phyloP scores from a whole-genome alignment of 164 flowering plant genomes.

The Saururus chinensis region DNA sequence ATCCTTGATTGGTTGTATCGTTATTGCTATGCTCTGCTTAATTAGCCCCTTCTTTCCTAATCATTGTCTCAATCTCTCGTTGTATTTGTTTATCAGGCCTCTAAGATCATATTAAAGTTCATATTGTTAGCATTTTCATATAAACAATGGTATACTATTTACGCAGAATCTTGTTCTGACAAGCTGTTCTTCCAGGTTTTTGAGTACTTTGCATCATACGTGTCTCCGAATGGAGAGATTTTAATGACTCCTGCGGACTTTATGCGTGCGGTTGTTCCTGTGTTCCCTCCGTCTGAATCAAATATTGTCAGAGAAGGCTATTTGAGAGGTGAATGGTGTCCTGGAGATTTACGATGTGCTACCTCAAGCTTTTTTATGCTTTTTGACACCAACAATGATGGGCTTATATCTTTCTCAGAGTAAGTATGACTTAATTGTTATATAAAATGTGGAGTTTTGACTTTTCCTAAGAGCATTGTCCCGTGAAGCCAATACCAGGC shows the following conservation, averaged over 20 bases:
- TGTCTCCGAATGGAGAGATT: slow-evolving; percentile 47
- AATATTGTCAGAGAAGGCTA: slow-evolving; percentile 64
- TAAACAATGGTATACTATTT: too few relatives aligned
- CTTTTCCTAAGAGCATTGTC: too few relatives aligned
- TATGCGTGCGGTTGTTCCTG: slow-evolving; percentile 95
- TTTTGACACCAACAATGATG: slow-evolving; percentile 79
- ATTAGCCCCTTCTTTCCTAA: too few relatives aligned
- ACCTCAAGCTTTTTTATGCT: slow-evolving; percentile 85
- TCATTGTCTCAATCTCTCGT: too few relatives aligned
- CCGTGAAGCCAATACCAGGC: too few relatives aligned
- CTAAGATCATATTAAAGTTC: too few relatives aligned
- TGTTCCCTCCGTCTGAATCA: slow-evolving; percentile 92
- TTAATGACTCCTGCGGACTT: slow-evolving; percentile 88
- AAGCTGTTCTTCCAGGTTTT: slow-evolving; percentile 57
- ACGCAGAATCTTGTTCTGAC: not conserved
- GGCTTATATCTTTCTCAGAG: slow-evolving; percentile 86
- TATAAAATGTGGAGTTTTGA: too few relatives aligned
- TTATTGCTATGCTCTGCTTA: too few relatives aligned
- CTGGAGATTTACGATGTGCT: slow-evolving; percentile 55
- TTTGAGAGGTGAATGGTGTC: slow-evolving; percentile 62
- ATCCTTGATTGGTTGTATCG: too few relatives aligned
- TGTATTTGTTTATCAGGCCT: too few relatives aligned
- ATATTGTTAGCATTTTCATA: too few relatives aligned
- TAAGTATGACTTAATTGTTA: slow-evolving; percentile 20
- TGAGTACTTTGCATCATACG: slow-evolving; percentile 77